phyloP scores from a whole-genome alignment of 2,329 filamentous ascomycete genomes.

The Cercospora nicotianae region DNA sequence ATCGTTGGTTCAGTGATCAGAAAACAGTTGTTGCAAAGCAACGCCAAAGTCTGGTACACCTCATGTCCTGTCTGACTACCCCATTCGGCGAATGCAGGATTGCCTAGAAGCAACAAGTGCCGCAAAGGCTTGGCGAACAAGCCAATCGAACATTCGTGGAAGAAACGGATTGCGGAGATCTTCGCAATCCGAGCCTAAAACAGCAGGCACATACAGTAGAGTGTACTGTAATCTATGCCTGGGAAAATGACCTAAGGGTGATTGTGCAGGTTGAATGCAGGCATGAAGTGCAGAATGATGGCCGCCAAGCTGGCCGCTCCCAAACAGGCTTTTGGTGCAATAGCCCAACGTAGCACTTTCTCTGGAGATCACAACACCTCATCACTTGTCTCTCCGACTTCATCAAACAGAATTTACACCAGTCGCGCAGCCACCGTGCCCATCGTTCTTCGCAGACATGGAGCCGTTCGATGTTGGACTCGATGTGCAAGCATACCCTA shows the following conservation, averaged over 20 bases:
- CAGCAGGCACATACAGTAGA: not conserved
- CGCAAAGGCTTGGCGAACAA: not conserved
- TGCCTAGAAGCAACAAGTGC: not conserved
- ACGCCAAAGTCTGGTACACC: not conserved
- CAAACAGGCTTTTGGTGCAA: not conserved
- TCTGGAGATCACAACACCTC: not conserved
- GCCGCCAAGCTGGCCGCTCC: not conserved
- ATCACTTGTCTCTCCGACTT: not conserved
- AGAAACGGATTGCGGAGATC: not conserved
- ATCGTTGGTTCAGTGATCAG: not conserved
- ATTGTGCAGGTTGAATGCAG: not conserved
- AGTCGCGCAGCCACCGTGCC: not conserved
- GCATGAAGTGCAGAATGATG: not conserved
- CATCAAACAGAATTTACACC: not conserved
- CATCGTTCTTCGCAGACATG: not conserved
- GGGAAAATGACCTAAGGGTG: not conserved
- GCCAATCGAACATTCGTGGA: not conserved
- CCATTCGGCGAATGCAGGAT: not conserved
- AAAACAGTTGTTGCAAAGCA: conserved; percentile 1
- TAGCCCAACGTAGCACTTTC: not conserved
- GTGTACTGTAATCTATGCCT: not conserved
- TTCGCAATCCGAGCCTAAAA: not conserved
- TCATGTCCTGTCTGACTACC: not conserved
- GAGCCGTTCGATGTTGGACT: not conserved
- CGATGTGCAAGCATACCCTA: not conserved